A percentile compares a stretch with the other conserved stretches of the same genome.
Conservation (phyloP, 2,329 filamentous ascomycete species). For the Colletotrichum liaoningense region DNA sequence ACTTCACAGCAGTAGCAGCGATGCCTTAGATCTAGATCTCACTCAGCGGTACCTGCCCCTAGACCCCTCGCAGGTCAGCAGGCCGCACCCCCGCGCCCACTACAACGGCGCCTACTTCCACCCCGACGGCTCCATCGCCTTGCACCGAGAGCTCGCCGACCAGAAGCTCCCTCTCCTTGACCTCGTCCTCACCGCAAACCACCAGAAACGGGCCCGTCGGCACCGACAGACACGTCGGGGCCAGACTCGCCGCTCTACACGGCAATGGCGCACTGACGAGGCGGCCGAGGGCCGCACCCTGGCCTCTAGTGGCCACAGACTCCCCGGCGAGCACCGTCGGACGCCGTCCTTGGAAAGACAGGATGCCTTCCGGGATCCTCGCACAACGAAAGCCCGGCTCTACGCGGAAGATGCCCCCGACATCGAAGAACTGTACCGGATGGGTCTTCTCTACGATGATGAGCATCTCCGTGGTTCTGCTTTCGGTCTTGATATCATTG, state of each 20-base stretch:
- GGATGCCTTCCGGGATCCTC: slow-evolving; percentile 57
- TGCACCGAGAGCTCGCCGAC: slow-evolving; percentile 9
- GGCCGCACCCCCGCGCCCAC: background rate
- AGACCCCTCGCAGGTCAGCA: slow-evolving; percentile 20
- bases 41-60: slow-evolving; percentile 15
- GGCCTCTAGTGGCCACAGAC: slow-evolving; percentile 47
- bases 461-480: slow-evolving; percentile 47
- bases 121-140: slow-evolving; percentile 9
- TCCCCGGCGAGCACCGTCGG: slow-evolving; percentile 48
- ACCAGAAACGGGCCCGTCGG: background rate
- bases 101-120: slow-evolving; percentile 21
- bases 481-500: slow-evolving; percentile 54
- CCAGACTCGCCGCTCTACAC: background rate
- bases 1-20: slow-evolving; percentile 9
- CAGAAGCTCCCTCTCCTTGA: slow-evolving; percentile 24
- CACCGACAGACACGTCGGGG: no score
- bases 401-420: slow-evolving; percentile 48
- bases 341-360: slow-evolving; percentile 56
- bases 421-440: slow-evolving; percentile 54
- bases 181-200: slow-evolving; percentile 24
- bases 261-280: slow-evolving; percentile 20
- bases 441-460: slow-evolving; percentile 59
- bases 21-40: slow-evolving; percentile 21
- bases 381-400: slow-evolving; percentile 45
- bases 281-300: slow-evolving; percentile 48